A percentile compares a stretch with the other conserved stretches of the same genome.
phyloP scores from a whole-genome alignment of 805 yeast species.

The Metschnikowia hibisci region DNA sequence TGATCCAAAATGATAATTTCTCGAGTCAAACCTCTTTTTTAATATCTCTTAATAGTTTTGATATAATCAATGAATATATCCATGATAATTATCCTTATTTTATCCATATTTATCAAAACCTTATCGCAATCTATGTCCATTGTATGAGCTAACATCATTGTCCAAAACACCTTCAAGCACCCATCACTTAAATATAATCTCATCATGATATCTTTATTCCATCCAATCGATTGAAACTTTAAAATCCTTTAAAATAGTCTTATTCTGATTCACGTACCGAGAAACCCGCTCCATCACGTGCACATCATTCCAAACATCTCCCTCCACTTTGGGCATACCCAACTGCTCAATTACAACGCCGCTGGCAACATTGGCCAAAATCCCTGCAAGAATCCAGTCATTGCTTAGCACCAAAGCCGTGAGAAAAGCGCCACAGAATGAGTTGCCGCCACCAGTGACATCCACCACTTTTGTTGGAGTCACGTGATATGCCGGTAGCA shows the following conservation, averaged over 20 bases:
- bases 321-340: constrained; percentile 57
- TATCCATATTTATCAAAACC: too few species aligned
- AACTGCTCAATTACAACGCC: constrained; percentile 77
- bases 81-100: background rate
- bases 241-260: constrained; percentile 3
- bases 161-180: too few species aligned
- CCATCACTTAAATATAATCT: too few species aligned
- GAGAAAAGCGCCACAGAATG: constrained; percentile 43
- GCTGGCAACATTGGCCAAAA: constrained; percentile 73
- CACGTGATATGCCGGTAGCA: constrained; percentile 76
- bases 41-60: too few species aligned
- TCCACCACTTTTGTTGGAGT: constrained; percentile 34
- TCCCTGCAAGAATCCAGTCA: constrained; percentile 51
- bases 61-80: too few species aligned
- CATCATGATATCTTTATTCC: too few species aligned
- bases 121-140: too few species aligned
- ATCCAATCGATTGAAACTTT: constrained; percentile 9
- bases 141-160: too few species aligned
- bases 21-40: too few species aligned
- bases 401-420: constrained; percentile 53
- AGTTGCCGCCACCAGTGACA: constrained; percentile 45
- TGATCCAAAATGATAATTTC: too few species aligned
- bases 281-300: constrained; percentile 43
- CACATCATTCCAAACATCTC: constrained; percentile 59
- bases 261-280: constrained; percentile 29